phyloP scores from a whole-genome alignment of 148 eudicot genomes.

The Fagopyrum tataricum region DNA sequence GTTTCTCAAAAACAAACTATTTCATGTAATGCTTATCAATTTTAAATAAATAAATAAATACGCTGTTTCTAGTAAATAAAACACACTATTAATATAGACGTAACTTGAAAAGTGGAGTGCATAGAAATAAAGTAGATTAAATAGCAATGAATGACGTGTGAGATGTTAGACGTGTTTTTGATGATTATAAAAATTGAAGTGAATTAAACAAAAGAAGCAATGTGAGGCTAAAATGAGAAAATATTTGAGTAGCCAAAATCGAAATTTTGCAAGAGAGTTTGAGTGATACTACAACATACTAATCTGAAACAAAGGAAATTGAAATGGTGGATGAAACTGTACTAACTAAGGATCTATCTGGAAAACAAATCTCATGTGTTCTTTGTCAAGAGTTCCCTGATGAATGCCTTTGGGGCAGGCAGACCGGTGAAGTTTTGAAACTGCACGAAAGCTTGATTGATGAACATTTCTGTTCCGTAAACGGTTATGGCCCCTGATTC shows the following conservation, averaged over 20 bases:
- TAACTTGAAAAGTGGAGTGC: too few species aligned
- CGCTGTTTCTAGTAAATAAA: too few species aligned
- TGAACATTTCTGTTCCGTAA: constrained; percentile 24
- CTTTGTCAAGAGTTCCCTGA: constrained; percentile 18
- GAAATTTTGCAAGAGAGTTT: neutral
- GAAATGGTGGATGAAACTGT: neutral
- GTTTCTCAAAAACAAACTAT: too few species aligned
- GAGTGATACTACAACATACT: neutral
- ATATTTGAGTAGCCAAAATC: neutral
- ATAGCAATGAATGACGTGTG: too few species aligned
- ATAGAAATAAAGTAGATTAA: too few species aligned
- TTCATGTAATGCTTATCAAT: too few species aligned
- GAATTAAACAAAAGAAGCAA: too few species aligned
- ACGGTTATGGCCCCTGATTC: constrained; percentile 17
- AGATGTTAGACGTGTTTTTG: too few species aligned
- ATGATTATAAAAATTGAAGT: too few species aligned
- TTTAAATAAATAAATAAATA: too few species aligned
- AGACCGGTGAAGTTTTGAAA: constrained; percentile 22
- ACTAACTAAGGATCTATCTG: constrained; percentile 1
- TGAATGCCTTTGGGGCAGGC: constrained; percentile 22
- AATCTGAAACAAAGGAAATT: neutral
- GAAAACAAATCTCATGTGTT: constrained; percentile 14
- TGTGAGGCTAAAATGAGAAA: too few species aligned
- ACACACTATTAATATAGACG: too few species aligned
- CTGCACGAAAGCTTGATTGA: constrained; percentile 26